phyloP scores from a whole-genome alignment of 768 basidiomycete species.

The Pleurotus sapidus region DNA sequence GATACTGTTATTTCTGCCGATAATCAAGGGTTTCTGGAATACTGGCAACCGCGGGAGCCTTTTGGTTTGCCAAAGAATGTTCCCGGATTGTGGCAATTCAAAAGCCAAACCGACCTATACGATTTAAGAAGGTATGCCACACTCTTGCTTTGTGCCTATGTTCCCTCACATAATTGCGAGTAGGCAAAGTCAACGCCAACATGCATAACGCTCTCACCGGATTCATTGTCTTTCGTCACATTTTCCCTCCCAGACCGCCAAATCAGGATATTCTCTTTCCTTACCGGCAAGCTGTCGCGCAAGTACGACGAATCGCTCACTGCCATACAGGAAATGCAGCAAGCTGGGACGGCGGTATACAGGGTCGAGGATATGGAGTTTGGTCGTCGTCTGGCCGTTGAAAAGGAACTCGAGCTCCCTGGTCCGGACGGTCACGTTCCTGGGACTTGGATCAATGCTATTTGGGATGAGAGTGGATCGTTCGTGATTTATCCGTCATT shows the following conservation, averaged over 20 bases:
- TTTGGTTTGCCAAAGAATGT: constrained; percentile 81
- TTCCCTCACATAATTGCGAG: background rate
- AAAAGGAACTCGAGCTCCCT: constrained; percentile 85
- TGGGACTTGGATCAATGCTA: constrained; percentile 80
- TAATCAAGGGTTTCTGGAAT: constrained; percentile 92
- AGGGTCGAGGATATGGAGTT: constrained; percentile 99
- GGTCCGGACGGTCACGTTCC: constrained; percentile 70
- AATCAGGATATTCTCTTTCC: constrained; percentile 90
- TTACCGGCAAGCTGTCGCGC: constrained; percentile 83
- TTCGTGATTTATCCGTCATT: constrained; percentile 93
- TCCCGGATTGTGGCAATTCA: constrained; percentile 83
- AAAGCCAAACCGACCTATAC: constrained; percentile 90
- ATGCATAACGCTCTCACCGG: constrained; percentile 88
- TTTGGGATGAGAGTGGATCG: constrained; percentile 98
- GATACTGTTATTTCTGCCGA: constrained; percentile 94
- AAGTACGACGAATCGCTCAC: constrained; percentile 93
- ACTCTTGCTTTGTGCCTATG: background rate
- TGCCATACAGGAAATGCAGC: constrained; percentile 98
- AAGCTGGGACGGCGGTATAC: constrained; percentile 90
- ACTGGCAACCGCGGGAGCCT: constrained; percentile 90
- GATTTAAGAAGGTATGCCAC: constrained; percentile 86
- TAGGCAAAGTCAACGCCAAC: constrained; percentile 92
- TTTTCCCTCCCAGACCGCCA: constrained; percentile 94
- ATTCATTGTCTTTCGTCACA: constrained; percentile 86
- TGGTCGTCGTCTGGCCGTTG: constrained; percentile 89